A percentile compares a stretch with the other conserved stretches of the same genome.
Conservation (phyloP, 1,284 basidiomycete genomes). For the Phellopilus nigrolimitatus region DNA sequence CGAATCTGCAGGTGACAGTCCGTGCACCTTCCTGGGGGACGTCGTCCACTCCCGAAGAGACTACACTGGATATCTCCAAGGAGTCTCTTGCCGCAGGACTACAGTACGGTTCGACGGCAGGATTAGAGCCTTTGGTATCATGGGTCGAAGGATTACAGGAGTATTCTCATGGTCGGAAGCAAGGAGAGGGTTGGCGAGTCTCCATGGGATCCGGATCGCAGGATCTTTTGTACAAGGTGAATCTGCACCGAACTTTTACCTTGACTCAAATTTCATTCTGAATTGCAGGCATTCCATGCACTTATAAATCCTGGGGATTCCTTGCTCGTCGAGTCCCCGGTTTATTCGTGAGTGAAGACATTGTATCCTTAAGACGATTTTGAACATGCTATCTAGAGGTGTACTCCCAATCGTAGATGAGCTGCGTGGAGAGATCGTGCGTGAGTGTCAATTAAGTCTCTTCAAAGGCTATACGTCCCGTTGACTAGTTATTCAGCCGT, state of each 20-base stretch:
- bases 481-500: slow-evolving; percentile 52
- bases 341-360: slow-evolving; percentile 63
- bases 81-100: slow-evolving; percentile 57
- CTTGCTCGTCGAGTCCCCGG: slow-evolving; percentile 61
- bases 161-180: slow-evolving; percentile 52
- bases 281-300: slow-evolving; percentile 41
- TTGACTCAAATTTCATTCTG: neutral
- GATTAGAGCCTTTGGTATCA: slow-evolving; percentile 55
- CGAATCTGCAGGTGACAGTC: slow-evolving; percentile 59
- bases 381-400: slow-evolving; percentile 18
- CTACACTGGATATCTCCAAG: slow-evolving; percentile 48
- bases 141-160: slow-evolving; percentile 71
- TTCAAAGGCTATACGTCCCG: neutral
- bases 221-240: slow-evolving; percentile 83
- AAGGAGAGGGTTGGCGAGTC: slow-evolving; percentile 64
- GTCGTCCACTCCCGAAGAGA: slow-evolving; percentile 38
- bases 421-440: slow-evolving; percentile 12
- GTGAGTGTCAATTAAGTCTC: neutral
- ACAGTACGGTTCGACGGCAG: slow-evolving; percentile 78
- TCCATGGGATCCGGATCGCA: slow-evolving; percentile 83
- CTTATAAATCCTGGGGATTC: slow-evolving; percentile 50
- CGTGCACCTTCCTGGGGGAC: slow-evolving; percentile 28
- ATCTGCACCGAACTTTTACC: slow-evolving; percentile 10
- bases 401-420: slow-evolving; percentile 12
- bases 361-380: neutral